Evolutionary conservation across 768 basidiomycete genomes (phyloP).

Genomic region (Russula sp.): DNA sequence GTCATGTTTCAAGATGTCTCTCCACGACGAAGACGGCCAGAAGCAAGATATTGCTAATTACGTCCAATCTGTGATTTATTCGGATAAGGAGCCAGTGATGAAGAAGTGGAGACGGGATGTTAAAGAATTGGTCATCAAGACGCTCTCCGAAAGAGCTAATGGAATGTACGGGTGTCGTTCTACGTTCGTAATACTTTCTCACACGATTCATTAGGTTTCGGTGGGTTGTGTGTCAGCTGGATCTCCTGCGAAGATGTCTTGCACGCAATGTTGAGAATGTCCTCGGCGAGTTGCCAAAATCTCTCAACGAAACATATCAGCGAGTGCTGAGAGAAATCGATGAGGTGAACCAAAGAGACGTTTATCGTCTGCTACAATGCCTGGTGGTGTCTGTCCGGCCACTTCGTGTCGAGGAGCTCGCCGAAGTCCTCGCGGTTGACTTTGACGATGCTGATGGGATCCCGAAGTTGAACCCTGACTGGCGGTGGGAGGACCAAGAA

Average conservation of each 20-base stretch:
- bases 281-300: not conserved
- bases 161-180: not conserved
- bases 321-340: not conserved
- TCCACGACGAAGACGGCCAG: not conserved
- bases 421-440: not conserved
- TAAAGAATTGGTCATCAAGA: not conserved
- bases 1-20: not conserved
- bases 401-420: not conserved
- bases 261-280: not conserved
- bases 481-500: not conserved
- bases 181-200: not conserved
- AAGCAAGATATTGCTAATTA: not conserved
- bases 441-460: not conserved
- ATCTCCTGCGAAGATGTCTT: not conserved
- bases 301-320: not conserved
- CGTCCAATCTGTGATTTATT: not conserved
- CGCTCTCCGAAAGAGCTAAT: not conserved
- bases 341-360: not conserved
- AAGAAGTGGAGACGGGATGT: not conserved
- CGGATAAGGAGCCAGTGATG: constrained; percentile 28
- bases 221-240: not conserved
- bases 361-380: not conserved
- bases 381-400: not conserved
- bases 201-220: not conserved
- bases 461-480: not conserved